Conservation (phyloP, 2,329 filamentous ascomycete species). For the Aspergillus puulaauensis region DNA sequence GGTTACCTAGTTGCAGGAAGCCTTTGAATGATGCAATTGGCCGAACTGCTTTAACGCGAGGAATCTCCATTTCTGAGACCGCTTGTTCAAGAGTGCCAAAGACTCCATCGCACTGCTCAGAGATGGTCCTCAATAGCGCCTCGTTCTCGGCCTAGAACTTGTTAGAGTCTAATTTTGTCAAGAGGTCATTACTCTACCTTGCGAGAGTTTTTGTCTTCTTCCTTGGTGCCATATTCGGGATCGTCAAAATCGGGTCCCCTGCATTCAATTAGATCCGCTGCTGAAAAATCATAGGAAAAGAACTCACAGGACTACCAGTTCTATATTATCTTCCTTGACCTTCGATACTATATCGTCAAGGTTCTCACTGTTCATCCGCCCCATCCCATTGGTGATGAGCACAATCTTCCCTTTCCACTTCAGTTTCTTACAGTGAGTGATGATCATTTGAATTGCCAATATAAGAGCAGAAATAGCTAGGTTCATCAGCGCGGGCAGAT, state of each 20-base stretch:
- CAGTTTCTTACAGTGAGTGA: constrained; percentile 72
- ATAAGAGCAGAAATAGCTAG: constrained; percentile 77
- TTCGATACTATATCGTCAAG: constrained; percentile 69
- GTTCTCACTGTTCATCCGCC: constrained; percentile 69
- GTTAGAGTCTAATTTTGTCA: not conserved
- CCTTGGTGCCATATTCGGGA: constrained; percentile 82
- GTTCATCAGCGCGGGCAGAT: not conserved
- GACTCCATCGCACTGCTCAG: constrained; percentile 66
- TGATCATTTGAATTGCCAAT: constrained; percentile 83
- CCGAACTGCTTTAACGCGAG: constrained; percentile 71
- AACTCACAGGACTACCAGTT: constrained; percentile 74
- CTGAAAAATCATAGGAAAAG: not conserved
- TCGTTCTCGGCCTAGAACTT: constrained; percentile 67
- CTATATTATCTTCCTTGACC: constrained; percentile 73
- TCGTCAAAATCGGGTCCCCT: constrained; percentile 95
- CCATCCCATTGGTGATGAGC: constrained; percentile 79
- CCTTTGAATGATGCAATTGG: constrained; percentile 80
- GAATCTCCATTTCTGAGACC: constrained; percentile 73
- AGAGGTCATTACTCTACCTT: constrained; percentile 56
- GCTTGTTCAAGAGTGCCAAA: constrained; percentile 87
- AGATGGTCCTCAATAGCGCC: constrained; percentile 61
- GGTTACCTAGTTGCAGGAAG: constrained; percentile 74
- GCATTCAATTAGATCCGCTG: constrained; percentile 23
- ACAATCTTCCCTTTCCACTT: constrained; percentile 81
- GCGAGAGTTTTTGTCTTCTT: constrained; percentile 72